Conservation (phyloP, 1,284 basidiomycete genomes). For the Rugosomyces carneus region DNA sequence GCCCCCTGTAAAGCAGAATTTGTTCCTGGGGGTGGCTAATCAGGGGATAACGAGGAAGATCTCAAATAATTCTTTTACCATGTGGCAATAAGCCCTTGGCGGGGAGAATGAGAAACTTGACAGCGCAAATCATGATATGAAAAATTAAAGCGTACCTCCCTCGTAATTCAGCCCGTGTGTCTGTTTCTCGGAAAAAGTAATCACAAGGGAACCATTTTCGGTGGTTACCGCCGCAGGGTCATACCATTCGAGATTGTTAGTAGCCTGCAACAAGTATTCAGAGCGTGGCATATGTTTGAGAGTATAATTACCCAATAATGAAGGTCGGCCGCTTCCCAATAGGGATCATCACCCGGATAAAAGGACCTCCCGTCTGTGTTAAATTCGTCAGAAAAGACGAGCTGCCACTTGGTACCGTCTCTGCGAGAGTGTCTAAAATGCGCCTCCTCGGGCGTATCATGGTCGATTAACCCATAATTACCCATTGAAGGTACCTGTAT, state of each 20-base stretch:
- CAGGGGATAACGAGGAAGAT: slow-evolving; percentile 1
- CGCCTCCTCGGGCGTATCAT: slow-evolving; percentile 54
- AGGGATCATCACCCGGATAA: slow-evolving; percentile 55
- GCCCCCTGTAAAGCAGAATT: slow-evolving; percentile 68
- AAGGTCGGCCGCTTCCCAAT: slow-evolving; percentile 66
- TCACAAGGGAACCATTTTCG: slow-evolving; percentile 68
- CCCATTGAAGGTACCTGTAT: slow-evolving; percentile 45
- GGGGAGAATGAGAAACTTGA: neutral
- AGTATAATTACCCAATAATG: slow-evolving; percentile 57
- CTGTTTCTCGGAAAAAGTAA: slow-evolving; percentile 62
- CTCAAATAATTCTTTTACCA: slow-evolving; percentile 23
- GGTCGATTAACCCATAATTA: slow-evolving; percentile 58
- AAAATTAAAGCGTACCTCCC: slow-evolving; percentile 36
- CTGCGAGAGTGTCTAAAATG: slow-evolving; percentile 43
- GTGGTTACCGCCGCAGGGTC: slow-evolving; percentile 83
- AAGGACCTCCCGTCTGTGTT: slow-evolving; percentile 68
- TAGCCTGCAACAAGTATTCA: slow-evolving; percentile 22
- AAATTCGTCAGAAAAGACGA: slow-evolving; percentile 76
- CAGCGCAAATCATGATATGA: slow-evolving; percentile 5
- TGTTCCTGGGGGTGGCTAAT: slow-evolving; percentile 31
- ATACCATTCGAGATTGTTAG: slow-evolving; percentile 59
- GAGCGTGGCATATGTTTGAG: neutral
- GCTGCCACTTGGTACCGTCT: slow-evolving; percentile 39
- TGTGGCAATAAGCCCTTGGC: slow-evolving; percentile 40
- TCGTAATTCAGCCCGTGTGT: slow-evolving; percentile 74